Percentiles rank a stretch among this genome's conserved stretches.
Conservation (phyloP, 768 basidiomycete species). For the Calocybe cyanea region DNA sequence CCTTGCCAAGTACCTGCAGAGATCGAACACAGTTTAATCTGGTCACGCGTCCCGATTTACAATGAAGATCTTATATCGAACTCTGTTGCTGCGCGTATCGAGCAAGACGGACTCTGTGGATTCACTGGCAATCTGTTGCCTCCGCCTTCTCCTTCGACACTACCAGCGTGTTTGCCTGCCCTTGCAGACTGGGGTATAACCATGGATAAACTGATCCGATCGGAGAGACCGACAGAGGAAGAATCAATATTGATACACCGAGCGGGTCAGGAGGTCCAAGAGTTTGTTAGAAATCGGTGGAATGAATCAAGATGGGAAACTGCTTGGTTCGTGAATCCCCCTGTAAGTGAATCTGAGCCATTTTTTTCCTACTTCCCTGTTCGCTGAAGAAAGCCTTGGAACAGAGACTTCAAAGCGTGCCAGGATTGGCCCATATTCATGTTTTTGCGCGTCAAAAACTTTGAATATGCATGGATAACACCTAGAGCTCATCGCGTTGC, state of each 20-base stretch:
- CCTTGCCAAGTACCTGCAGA: slow-evolving; percentile 61
- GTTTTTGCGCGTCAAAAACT: slow-evolving; percentile 69
- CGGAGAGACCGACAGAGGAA: slow-evolving; percentile 44
- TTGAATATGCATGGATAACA: neutral
- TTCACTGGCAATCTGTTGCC: slow-evolving; percentile 63
- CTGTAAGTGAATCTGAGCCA: slow-evolving; percentile 43
- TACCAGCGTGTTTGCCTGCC: slow-evolving; percentile 55
- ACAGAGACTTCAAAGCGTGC: slow-evolving; percentile 80
- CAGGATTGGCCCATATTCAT: slow-evolving; percentile 79
- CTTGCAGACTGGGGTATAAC: slow-evolving; percentile 72
- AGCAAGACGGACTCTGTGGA: slow-evolving; percentile 78
- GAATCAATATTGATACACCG: slow-evolving; percentile 47
- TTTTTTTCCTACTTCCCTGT: slow-evolving; percentile 6
- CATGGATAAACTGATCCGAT: slow-evolving; percentile 53
- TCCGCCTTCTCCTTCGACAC: slow-evolving; percentile 56
- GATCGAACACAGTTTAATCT: slow-evolving; percentile 72
- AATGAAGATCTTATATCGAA: slow-evolving; percentile 53
- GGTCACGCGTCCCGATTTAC: slow-evolving; percentile 72
- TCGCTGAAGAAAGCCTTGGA: slow-evolving; percentile 2
- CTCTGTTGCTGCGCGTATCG: slow-evolving; percentile 51
- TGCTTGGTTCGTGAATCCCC: slow-evolving; percentile 89
- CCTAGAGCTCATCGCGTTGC: neutral
- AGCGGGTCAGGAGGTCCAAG: slow-evolving; percentile 56
- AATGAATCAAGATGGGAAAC: slow-evolving; percentile 77
- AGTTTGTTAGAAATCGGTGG: slow-evolving; percentile 68